Percentiles rank a stretch among this genome's conserved stretches.
Conservation (phyloP, 192 early-diverging fungal species). For the Diversispora eburnea region DNA sequence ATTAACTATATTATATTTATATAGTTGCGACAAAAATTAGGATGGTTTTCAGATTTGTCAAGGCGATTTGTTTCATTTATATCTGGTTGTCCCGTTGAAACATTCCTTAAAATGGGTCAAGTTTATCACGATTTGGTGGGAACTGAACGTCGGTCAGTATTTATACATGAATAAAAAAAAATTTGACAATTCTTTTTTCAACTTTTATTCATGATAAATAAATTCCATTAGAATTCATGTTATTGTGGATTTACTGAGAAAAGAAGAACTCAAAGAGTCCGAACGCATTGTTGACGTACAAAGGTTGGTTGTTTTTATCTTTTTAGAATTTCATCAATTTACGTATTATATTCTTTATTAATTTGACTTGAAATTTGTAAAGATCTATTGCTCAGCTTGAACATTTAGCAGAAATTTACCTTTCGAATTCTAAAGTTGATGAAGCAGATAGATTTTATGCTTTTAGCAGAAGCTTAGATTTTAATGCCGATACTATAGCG, state of each 20-base stretch:
- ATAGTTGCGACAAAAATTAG: slow-evolving; percentile 59
- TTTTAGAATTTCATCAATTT: background rate
- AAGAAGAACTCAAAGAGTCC: slow-evolving; percentile 68
- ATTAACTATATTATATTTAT: background rate
- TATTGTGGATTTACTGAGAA: slow-evolving; percentile 72
- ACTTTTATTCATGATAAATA: background rate
- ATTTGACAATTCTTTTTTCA: background rate
- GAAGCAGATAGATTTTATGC: slow-evolving; percentile 53
- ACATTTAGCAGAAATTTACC: slow-evolving; percentile 61
- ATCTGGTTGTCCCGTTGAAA: slow-evolving; percentile 60
- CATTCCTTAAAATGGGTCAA: slow-evolving; percentile 68
- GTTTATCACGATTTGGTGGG: slow-evolving; percentile 75
- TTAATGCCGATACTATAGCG: slow-evolving; percentile 63
- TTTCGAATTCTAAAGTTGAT: slow-evolving; percentile 45
- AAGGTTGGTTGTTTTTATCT: slow-evolving; percentile 32
- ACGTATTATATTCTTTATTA: background rate
- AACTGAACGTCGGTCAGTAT: slow-evolving; percentile 62
- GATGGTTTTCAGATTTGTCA: slow-evolving; percentile 64
- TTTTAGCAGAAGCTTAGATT: slow-evolving; percentile 51
- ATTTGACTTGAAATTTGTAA: background rate
- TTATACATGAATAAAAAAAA: slow-evolving; percentile 4
- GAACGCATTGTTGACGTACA: slow-evolving; percentile 68
- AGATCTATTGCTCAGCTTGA: slow-evolving; percentile 66
- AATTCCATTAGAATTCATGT: slow-evolving; percentile 51
- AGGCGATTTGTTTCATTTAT: slow-evolving; percentile 67